These are phyloP conservation scores for Leccinum disarticulatum DNA, from an alignment of 768 basidiomycete genomes.

Conservation along the genomic window DNA sequence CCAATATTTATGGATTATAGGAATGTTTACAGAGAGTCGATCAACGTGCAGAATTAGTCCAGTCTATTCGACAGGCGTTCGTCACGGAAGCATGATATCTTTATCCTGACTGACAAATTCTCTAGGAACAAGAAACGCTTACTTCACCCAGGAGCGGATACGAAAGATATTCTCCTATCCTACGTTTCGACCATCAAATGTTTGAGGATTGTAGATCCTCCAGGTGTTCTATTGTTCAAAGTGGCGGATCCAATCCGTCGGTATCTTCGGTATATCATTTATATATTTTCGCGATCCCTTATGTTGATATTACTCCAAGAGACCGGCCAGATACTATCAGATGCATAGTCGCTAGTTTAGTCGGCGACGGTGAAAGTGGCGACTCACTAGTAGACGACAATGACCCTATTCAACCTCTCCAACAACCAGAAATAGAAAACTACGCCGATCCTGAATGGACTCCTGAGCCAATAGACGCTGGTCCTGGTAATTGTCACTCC, in stretches of 20 bases:
- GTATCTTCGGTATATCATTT: constrained; percentile 66
- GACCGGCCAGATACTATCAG: constrained; percentile 91
- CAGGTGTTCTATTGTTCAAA: constrained; percentile 88
- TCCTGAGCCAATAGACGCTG: constrained; percentile 95
- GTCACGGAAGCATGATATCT: constrained; percentile 8
- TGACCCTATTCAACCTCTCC: constrained; percentile 75
- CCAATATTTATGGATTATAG: constrained; percentile 32
- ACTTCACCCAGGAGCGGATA: constrained; percentile 94
- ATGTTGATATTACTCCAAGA: constrained; percentile 38
- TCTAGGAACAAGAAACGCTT: constrained; percentile 80
- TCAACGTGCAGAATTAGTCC: constrained; percentile 74
- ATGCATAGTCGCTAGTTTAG: constrained; percentile 87
- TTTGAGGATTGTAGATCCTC: constrained; percentile 87
- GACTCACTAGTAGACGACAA: constrained; percentile 84
- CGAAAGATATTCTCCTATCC: constrained; percentile 82
- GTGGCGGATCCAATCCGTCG: constrained; percentile 90
- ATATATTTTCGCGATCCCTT: neutral
- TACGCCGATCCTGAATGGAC: constrained; percentile 92
- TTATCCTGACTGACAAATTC: constrained; percentile 4
- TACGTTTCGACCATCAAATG: constrained; percentile 94
- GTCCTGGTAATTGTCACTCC: constrained; percentile 61
- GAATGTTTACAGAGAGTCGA: constrained; percentile 82
- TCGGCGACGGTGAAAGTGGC: constrained; percentile 79
- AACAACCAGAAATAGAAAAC: constrained; percentile 78
- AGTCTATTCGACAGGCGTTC: constrained; percentile 76